These are phyloP conservation scores for Pezicula neosporulosa DNA, from an alignment of 2,329 filamentous ascomycete species.

Conservation along the genomic window DNA sequence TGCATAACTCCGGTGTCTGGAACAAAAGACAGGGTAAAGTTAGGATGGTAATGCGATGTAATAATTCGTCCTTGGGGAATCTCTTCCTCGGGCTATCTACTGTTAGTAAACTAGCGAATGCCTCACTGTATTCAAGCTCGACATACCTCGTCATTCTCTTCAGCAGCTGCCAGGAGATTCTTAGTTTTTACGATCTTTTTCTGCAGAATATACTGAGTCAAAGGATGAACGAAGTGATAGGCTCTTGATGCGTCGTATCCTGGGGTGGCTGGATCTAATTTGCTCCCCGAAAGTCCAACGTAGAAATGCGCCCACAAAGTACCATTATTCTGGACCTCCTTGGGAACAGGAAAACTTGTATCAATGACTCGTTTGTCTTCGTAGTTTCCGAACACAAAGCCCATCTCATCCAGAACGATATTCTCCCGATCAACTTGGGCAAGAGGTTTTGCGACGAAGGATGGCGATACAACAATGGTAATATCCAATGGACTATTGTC, in stretches of 20 bases:
- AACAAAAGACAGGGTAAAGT: conserved; percentile 85
- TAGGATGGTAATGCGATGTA: conserved; percentile 89
- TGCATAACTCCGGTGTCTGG: conserved; percentile 72
- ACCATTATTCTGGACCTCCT: conserved; percentile 81
- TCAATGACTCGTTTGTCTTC: conserved; percentile 76
- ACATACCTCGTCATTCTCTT: conserved; percentile 45
- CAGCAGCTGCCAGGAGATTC: conserved; percentile 64
- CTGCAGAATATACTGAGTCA: conserved; percentile 88
- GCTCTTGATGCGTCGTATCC: conserved; percentile 73
- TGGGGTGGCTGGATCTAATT: conserved; percentile 70
- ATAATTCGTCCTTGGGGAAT: conserved; percentile 64
- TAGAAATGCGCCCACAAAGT: conserved; percentile 96
- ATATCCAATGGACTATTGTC: conserved; percentile 77
- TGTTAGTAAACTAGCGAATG: conserved; percentile 40
- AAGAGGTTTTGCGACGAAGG: conserved; percentile 65
- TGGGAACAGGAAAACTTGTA: conserved; percentile 73
- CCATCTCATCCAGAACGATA: conserved; percentile 75
- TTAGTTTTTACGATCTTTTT: conserved; percentile 87
- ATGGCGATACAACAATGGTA: conserved; percentile 77
- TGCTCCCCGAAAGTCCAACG: conserved; percentile 70
- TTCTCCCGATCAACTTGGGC: conserved; percentile 61
- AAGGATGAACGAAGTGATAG: conserved; percentile 77
- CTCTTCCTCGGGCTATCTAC: conserved; percentile 45
- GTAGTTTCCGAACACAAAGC: conserved; percentile 75
- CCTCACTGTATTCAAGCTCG: conserved; percentile 12